phyloP scores from a whole-genome alignment of 1,139 yeast genomes.

The Diutina catenulata region DNA sequence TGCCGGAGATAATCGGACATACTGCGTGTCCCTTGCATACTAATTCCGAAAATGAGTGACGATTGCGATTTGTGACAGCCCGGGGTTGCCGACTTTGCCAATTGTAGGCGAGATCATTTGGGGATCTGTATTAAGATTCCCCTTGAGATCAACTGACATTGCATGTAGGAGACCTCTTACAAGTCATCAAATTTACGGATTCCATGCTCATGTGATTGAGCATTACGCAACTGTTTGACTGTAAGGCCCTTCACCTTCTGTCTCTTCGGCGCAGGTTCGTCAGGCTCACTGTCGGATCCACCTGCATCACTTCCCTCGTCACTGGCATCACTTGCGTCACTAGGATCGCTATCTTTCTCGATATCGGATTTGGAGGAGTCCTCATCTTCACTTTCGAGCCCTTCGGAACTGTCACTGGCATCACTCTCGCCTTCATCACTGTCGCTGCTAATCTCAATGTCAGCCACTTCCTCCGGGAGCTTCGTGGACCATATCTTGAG shows the following conservation, averaged over 20 bases:
- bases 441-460: background rate
- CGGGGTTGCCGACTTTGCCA: too few species aligned
- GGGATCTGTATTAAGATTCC: too few species aligned
- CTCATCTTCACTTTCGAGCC: too few species aligned
- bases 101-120: too few species aligned
- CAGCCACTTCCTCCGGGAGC: constrained; percentile 13
- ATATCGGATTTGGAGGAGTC: constrained; percentile 8
- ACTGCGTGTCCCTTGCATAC: too few species aligned
- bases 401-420: background rate
- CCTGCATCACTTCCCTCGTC: constrained; percentile 8
- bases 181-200: constrained; percentile 57
- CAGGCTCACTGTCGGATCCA: background rate
- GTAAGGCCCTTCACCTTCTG: constrained; percentile 23
- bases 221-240: constrained; percentile 35
- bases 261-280: background rate
- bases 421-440: constrained; percentile 11
- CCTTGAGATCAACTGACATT: too few species aligned
- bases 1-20: too few species aligned
- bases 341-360: constrained; percentile 10
- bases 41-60: too few species aligned
- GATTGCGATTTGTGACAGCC: too few species aligned
- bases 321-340: constrained; percentile 11
- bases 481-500: constrained; percentile 53
- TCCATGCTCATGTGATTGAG: constrained; percentile 52
- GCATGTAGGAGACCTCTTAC: too few species aligned